Base-by-base conservation (phyloP, 1,284 basidiomycete genomes). In the Ganoderma meredithae region DNA sequence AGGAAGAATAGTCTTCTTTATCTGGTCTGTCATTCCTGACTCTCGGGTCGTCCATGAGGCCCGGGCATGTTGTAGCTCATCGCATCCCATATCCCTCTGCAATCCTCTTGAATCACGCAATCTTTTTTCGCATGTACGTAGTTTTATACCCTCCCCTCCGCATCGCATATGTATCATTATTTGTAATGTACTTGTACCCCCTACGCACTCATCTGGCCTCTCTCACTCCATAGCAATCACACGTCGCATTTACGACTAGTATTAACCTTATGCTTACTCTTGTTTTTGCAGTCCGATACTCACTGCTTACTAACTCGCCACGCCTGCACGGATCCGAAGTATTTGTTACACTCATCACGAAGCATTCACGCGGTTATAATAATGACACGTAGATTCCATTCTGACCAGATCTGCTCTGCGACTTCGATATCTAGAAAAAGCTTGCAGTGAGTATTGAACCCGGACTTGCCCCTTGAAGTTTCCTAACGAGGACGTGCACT, bases 41-140 rank as follows among this genome's bases (percentile, higher is more conserved):
- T 39, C 36, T 39, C 36, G 36, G 36, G 36, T 2, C 36, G 55
- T n/a, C 33, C 31, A 8, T n/a, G 33, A 15, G 8, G 8, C 10
- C 33, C 17, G 55, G 33, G 33, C 55, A 33, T 56, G 55, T 56
- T 56, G 55, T 56, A 36, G 55, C 55, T 31, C 53, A 8, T 33
- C 55, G 1, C 47, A 49, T 49, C 33, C 6, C 27, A 36, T 56
- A 31, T n/a, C 27, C 27, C 27, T 31, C 25, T 13, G 49, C 22
- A 52, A 53, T 53, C 27, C 12, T n/a, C 31, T 10, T 55, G 5
- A 1, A 31, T 31, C 27, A 3, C 27, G 31, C 31, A 31, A 31
- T 56, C 55, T n/a, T 33, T 15, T 39, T 56, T 36, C 19, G 55
- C 33, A n/a, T 31, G 55, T 39, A 36, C 33, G 36, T 36, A 22